Base-by-base conservation (phyloP, 202 grass and related monocot genomes). In the Zizania palustris region DNA sequence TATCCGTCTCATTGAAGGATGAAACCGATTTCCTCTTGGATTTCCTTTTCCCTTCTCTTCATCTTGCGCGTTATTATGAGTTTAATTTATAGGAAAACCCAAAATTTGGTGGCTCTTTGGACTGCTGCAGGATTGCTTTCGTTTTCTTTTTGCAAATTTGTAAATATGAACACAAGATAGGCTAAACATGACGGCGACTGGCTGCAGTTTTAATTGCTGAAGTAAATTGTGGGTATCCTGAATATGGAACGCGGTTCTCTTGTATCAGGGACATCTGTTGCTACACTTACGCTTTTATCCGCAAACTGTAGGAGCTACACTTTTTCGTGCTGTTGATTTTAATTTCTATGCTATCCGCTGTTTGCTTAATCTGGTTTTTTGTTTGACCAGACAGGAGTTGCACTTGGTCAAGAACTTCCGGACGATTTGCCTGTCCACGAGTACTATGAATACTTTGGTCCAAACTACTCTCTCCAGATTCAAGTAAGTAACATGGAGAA, bases 401-500 rank as follows among this genome's bases (percentile, higher is more conserved):
- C 93, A 34, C 84, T 97, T 68, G 93, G 90, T 18, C 49, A 85
- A 41, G 93, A 97, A 45, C 80, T 93, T 12, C 83, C 91, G 62
- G 90, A 97, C 72, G 89, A 97, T 71, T 88, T 97, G 93, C 93
- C 93, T 76, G 33, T 70, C 5, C 87, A 93, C 9, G 90, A 97
- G 40, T 97, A 93, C 16, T 91, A 83, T 63, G 93, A 88, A 62
- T 97, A 93, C 72, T 97, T 97, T 1, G 90, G 88, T 67, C 93
- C 93, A 69, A 90, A 92, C 67, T 92, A 90, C 74, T 90, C 87
- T 75, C 89, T 96, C 78, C 89, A 84, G 81, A 85, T 90, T 45
- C 85, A 85, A 60, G 79, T 90, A 73, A 92, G 89, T 88, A 96
- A 92, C 67, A 92, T 96, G 93, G 87, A 96, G 69, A 96, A 96